These are phyloP conservation scores for Herpetomonas muscarum DNA, from an alignment of 208 protist species.

Conservation along the genomic window DNA sequence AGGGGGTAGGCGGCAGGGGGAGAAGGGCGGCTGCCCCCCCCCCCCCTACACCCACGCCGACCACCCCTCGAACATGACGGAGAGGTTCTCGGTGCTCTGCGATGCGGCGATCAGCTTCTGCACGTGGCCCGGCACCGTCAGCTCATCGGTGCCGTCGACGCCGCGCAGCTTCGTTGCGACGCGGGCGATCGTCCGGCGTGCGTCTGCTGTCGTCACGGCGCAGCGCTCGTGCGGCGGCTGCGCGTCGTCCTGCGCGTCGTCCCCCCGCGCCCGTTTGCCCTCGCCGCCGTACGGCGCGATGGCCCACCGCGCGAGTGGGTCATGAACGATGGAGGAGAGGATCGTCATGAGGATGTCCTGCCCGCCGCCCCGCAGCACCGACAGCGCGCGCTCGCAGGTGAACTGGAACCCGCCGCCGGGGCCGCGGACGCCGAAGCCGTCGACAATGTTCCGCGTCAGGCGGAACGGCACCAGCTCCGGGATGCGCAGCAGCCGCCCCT, in stretches of 20 bases:
- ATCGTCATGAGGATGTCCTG: slow-evolving; percentile 83
- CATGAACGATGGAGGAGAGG: slow-evolving; percentile 93
- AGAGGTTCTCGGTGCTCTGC: slow-evolving; percentile 58
- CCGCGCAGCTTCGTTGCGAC: slow-evolving; percentile 88
- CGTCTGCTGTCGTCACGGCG: slow-evolving; percentile 46
- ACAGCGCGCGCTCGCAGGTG: slow-evolving; percentile 84
- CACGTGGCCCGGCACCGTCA: slow-evolving; percentile 60
- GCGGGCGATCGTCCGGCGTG: slow-evolving; percentile 63
- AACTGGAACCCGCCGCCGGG: slow-evolving; percentile 89
- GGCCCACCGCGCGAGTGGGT: slow-evolving; percentile 94
- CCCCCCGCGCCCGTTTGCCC: not conserved
- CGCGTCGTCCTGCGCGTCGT: slow-evolving; percentile 23
- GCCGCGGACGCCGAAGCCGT: slow-evolving; percentile 92
- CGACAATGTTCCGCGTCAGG: slow-evolving; percentile 96
- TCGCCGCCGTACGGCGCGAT: slow-evolving; percentile 18
- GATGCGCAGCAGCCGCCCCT: slow-evolving; percentile 79
- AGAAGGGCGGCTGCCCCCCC: not conserved
- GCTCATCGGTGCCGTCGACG: slow-evolving; percentile 60
- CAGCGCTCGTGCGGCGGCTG: slow-evolving; percentile 20
- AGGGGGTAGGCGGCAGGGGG: no score
- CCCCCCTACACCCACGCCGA: slow-evolving; percentile 67
- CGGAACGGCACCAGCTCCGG: slow-evolving; percentile 97
- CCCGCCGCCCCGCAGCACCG: slow-evolving; percentile 71
- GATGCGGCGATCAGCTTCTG: slow-evolving; percentile 61
- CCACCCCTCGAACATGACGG: slow-evolving; percentile 79